Evolutionary conservation across 2,329 filamentous ascomycete species (phyloP), one percentile per base, ranked within the genome.

Genomic region (Cytospora piceae): DNA sequence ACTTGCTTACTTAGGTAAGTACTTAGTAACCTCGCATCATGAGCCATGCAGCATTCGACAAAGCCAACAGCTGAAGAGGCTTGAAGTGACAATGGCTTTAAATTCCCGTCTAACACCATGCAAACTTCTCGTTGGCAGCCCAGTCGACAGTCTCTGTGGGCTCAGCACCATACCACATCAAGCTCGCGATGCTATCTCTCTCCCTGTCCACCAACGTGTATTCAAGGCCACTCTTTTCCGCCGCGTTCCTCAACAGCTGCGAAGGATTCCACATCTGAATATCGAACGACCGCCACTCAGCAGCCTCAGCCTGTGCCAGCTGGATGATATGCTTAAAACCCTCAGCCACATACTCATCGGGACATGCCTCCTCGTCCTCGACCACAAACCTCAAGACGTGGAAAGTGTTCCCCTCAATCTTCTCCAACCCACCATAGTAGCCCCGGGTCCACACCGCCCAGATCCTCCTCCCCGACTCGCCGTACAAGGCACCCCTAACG

Each of bases 241-340:
- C 77, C 51, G 90, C 71, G 20, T 75, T 68, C 73, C 74, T 74
- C 31, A 88, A 74, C 68, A 82, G 72, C 8, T 85, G 79, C 4
- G 84, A 84, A 0, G 94, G 93, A 73, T 95, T 96, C 94, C 94
- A 98, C 60, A 94, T 80, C 74, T 93, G 85, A 4, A 97, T 86
- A 55, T 86, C 83, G 51, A 83, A 81, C 78, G 92, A 87, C 54
- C 85, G 80, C 90, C 92, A 96, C 64, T 86, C 81, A 3, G 81
- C 77, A 1, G 94, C 94, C 76, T 96, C 87, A 11, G 78, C 77
- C 72, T 90, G 87, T 5, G 93, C 93, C 54, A 88, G 80, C 52
- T 79, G 77, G 54, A 96, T 74, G 31, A 97, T 82, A 3, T 85
- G 84, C 46, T 82, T 81, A 66, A 96, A 79, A 0, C 84, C 83